These are phyloP conservation scores for Ascochyta pisi DNA, from an alignment of 2,329 filamentous ascomycete genomes.

Conservation along the genomic window DNA sequence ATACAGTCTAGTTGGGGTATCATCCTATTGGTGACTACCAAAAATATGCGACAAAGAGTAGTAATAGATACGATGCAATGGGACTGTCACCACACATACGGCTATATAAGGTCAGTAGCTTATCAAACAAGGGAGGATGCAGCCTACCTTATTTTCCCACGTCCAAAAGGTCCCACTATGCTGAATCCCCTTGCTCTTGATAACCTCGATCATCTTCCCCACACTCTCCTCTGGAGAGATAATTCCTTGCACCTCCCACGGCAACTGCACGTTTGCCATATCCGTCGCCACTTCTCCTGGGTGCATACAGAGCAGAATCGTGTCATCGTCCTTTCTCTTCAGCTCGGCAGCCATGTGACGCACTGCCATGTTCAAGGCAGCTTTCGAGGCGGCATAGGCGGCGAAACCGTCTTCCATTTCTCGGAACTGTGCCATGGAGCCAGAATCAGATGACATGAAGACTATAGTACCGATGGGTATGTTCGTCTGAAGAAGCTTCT, in stretches of 20 bases:
- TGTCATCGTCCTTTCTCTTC: conserved; percentile 57
- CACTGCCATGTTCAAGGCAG: conserved; percentile 63
- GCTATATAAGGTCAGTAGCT: conserved; percentile 24
- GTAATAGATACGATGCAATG: background rate
- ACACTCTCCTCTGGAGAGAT: conserved; percentile 61
- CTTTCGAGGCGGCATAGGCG: conserved; percentile 64
- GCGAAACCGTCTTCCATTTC: conserved; percentile 66
- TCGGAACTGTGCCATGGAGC: conserved; percentile 59
- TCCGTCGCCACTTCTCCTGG: conserved; percentile 65
- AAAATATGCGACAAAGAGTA: background rate
- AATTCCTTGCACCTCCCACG: conserved; percentile 61
- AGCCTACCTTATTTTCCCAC: conserved; percentile 59
- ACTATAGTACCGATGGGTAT: conserved; percentile 59
- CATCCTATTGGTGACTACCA: conserved; percentile 14
- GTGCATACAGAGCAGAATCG: conserved; percentile 62
- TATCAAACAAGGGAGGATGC: background rate
- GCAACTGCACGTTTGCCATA: conserved; percentile 60
- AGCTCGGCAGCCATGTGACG: conserved; percentile 64
- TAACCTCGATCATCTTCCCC: conserved; percentile 58
- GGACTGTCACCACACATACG: conserved; percentile 38
- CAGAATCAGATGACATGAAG: conserved; percentile 65
- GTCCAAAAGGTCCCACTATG: conserved; percentile 65
- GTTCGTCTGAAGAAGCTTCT: conserved; percentile 57
- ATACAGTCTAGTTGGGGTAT: conserved; percentile 27
- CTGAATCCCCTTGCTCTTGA: conserved; percentile 56